These are phyloP conservation scores for Cordia subcordata DNA, from an alignment of 257 asterid genomes.

Conservation along the genomic window DNA sequence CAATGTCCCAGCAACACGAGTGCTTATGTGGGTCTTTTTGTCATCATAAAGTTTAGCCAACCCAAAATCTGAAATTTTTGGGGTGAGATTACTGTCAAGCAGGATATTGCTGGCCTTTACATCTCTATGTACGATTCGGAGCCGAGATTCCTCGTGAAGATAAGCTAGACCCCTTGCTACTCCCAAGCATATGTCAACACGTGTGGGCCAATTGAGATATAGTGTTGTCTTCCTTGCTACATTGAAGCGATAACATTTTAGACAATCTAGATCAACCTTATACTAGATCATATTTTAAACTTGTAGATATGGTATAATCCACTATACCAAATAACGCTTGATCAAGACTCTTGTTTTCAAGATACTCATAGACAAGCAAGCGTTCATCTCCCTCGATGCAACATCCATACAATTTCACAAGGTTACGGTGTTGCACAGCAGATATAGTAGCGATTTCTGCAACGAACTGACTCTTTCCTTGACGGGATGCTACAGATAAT, in stretches of 20 bases:
- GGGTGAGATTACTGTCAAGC: constrained; percentile 53
- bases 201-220: constrained; percentile 60
- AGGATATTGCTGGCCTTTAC: constrained; percentile 75
- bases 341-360: constrained; percentile 70
- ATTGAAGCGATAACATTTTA: constrained; percentile 5
- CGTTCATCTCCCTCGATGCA: constrained; percentile 76
- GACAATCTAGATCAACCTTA: not conserved
- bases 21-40: constrained; percentile 20
- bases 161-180: constrained; percentile 74
- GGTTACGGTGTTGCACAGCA: constrained; percentile 89
- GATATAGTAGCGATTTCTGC: constrained; percentile 90
- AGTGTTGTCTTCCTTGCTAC: constrained; percentile 37
- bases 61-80: constrained; percentile 73
- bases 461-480: constrained; percentile 77
- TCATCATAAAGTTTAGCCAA: constrained; percentile 71
- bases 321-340: constrained; percentile 52
- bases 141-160: constrained; percentile 75
- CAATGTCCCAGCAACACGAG: not conserved
- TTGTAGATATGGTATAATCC: not conserved
- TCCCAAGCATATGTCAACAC: constrained; percentile 67
- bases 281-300: not conserved
- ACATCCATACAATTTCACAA: constrained; percentile 71
- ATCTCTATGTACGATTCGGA: constrained; percentile 64
- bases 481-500: constrained; percentile 71
- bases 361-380: constrained; percentile 82